A percentile compares a stretch with the other conserved stretches of the same genome.
Evolutionary conservation across 768 basidiomycete genomes (phyloP).

Genomic region (Lactifluus subvellereus): DNA sequence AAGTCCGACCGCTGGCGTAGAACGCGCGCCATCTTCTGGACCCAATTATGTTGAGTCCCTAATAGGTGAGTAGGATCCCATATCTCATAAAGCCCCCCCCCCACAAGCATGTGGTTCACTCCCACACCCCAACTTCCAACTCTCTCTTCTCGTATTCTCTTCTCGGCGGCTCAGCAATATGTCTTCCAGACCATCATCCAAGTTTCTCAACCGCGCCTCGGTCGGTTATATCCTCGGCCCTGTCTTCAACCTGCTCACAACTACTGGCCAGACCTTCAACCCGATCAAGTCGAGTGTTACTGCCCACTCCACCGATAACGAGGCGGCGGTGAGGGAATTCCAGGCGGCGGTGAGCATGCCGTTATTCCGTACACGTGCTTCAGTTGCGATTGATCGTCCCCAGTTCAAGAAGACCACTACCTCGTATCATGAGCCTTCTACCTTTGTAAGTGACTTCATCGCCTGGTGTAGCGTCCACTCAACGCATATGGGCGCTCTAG

Average conservation of each 20-base stretch:
- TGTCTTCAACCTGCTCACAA: not conserved
- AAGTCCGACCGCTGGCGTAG: too few relatives aligned
- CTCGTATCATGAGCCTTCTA: conserved; percentile 8
- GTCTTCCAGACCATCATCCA: conserved; percentile 6
- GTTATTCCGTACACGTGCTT: not conserved
- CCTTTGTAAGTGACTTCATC: not conserved
- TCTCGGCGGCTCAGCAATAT: not conserved
- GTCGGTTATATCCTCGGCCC: not conserved
- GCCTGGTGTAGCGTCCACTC: not conserved
- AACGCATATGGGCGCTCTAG: conserved; percentile 32
- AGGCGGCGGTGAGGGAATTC: conserved; percentile 6
- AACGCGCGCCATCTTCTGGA: too few relatives aligned
- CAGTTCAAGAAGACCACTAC: conserved; percentile 13
- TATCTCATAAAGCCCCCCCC: not conserved
- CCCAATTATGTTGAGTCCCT: too few relatives aligned
- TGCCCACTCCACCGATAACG: not conserved
- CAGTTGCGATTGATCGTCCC: not conserved
- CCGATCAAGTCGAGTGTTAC: not conserved
- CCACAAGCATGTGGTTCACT: not conserved
- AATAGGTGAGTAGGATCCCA: too few relatives aligned
- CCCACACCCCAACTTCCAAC: not conserved
- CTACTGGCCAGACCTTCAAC: not conserved
- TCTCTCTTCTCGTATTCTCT: not conserved
- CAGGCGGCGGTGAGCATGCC: conserved; percentile 1
- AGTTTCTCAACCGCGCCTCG: conserved; percentile 5